Base-by-base conservation (phyloP, 768 basidiomycete genomes). In the Heimioporus sp. region DNA sequence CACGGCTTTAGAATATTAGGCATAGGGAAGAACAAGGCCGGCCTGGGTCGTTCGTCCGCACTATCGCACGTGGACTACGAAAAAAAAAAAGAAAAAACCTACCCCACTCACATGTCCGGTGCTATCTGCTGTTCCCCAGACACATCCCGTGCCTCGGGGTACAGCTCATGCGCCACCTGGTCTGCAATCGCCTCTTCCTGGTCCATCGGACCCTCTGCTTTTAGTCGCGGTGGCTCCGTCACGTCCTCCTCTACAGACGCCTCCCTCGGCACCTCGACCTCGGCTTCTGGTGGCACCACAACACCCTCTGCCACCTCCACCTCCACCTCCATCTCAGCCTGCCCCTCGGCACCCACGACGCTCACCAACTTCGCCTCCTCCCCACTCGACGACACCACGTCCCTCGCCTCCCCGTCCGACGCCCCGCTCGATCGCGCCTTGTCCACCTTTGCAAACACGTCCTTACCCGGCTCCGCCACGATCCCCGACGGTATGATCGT, bases 391-490 rank as follows among this genome's bases (percentile, higher is more conserved):
- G 43, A 30, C 11, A 6, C 9, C 17, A 3, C 63, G 12, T 52
- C 61, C 38, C n/a, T 42, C 2, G 21, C 19, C 4, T 54, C 60
- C 9, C 55, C 57, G 15, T 46, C 52, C 17, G 20, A 30, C 19
- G 52, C 54, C 13, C 55, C 42, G 0, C 84, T 86, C 69, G 73
- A 62, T 69, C 79, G 79, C 7, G 81, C 77, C 43, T 73, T 73
- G 16, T 67, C 71, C 1, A 71, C 73, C 30, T 74, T 77, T 0
- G 76, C 86, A 60, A 92, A 92, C 52, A 91, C 76, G 63, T 92
- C 84, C 15, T 71, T 76, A 0, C 91, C 90, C 1, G 91, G 90
- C 58, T 89, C 89, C 0, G 86, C 76, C 45, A 80, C 72, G 49
- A 80, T 78, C 11, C 78, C 80, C 19, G 75, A 69, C 12, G 76